Conservation (phyloP, 805 yeast genomes). For the Kazachstania psychrophila region DNA sequence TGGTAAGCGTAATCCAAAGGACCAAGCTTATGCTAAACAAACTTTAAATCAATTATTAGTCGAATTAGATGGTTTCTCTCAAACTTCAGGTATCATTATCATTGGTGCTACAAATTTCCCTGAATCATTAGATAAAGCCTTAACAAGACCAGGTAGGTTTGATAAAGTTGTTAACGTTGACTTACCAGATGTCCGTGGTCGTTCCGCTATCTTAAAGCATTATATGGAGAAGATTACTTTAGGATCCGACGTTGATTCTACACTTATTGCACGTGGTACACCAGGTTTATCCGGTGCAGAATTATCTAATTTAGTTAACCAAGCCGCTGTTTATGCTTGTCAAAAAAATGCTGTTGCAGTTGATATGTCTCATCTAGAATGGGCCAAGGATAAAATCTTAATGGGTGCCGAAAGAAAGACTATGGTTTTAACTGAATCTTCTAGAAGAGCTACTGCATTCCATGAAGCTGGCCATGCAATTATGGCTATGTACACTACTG, state of each 20-base stretch:
- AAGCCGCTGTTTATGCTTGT: constrained; percentile 96
- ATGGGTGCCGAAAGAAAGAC: constrained; percentile 98
- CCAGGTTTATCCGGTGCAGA: constrained; percentile 99
- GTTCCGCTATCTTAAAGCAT: constrained; percentile 82
- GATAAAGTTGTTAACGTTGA: constrained; percentile 94
- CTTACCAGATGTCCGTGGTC: constrained; percentile 95
- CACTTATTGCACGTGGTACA: constrained; percentile 90
- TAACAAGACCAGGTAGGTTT: constrained; percentile 96
- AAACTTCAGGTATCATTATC: constrained; percentile 84
- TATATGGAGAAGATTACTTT: constrained; percentile 88
- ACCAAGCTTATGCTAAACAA: constrained; percentile 96
- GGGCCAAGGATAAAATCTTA: constrained; percentile 98
- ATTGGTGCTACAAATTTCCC: constrained; percentile 99
- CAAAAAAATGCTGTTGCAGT: constrained; percentile 86
- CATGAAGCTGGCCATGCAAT: constrained; percentile 99
- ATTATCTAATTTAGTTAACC: constrained; percentile 87
- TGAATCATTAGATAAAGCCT: constrained; percentile 89
- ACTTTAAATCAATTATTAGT: constrained; percentile 92
- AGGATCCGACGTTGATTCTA: constrained; percentile 76
- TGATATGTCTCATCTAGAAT: constrained; percentile 85
- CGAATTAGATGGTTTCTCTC: constrained; percentile 92
- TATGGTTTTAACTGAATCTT: constrained; percentile 94
- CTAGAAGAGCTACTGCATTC: constrained; percentile 88
- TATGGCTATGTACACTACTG: constrained; percentile 89
- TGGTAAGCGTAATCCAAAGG: constrained; percentile 93